Evolutionary conservation across 2,329 filamentous ascomycete genomes (phyloP).

Genomic region (Phyllosticta citriasiana): DNA sequence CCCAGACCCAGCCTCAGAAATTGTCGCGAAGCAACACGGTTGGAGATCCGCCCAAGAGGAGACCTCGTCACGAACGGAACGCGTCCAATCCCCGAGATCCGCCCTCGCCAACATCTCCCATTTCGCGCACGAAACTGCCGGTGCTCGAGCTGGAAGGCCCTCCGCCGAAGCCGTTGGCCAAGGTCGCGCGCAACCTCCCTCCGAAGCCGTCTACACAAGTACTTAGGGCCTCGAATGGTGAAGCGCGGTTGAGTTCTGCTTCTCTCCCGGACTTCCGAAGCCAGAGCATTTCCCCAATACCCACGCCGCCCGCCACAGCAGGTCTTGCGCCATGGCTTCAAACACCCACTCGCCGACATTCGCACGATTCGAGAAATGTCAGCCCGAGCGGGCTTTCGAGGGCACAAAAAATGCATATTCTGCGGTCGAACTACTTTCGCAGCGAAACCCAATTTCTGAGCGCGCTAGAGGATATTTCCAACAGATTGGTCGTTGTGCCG

Average conservation of each 20-base stretch:
- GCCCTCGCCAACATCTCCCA: constrained; percentile 13
- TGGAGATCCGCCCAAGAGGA: constrained; percentile 22
- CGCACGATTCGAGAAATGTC: constrained; percentile 40
- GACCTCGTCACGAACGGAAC: constrained; percentile 23
- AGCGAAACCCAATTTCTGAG: constrained; percentile 72
- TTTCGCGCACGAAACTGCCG: background rate
- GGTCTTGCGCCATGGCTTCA: constrained; percentile 21
- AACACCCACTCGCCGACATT: constrained; percentile 38
- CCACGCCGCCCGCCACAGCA: constrained; percentile 31
- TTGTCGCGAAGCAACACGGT: constrained; percentile 62
- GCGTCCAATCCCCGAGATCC: constrained; percentile 12
- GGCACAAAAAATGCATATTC: constrained; percentile 58
- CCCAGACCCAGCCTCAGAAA: constrained; percentile 43
- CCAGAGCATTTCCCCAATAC: constrained; percentile 34
- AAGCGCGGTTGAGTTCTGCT: constrained; percentile 57
- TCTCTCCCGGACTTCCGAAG: constrained; percentile 55
- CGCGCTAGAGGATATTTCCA: constrained; percentile 74
- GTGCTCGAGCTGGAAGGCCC: constrained; percentile 22
- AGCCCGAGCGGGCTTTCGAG: constrained; percentile 53
- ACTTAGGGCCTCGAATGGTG: constrained; percentile 44
- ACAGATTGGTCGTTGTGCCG: constrained; percentile 70
- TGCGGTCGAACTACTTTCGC: constrained; percentile 75
- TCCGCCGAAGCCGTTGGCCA: constrained; percentile 16
- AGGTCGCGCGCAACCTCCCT: constrained; percentile 27
- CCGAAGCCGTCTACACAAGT: background rate